Evolutionary conservation across 306 rosid species (phyloP).

Genomic region (Acacia acuminata): DNA sequence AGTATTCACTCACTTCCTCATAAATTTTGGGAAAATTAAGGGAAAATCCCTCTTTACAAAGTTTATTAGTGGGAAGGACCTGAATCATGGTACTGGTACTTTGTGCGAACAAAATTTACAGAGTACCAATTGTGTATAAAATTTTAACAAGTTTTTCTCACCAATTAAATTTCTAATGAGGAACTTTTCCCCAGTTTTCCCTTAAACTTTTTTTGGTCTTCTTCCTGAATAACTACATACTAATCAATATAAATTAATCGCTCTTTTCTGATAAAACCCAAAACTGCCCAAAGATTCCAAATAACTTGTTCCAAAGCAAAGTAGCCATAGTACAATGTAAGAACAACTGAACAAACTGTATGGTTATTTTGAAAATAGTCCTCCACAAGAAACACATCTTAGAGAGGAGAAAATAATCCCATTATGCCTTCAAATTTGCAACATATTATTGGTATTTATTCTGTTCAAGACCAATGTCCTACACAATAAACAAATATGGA

Average conservation of each 20-base stretch:
- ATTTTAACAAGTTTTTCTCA: too few relatives aligned
- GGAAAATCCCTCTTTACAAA: too few relatives aligned
- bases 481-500: not conserved
- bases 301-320: not conserved
- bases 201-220: not conserved
- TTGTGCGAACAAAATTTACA: too few relatives aligned
- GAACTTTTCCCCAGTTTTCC: too few relatives aligned
- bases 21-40: not conserved
- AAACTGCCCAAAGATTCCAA: not conserved
- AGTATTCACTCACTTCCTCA: not conserved
- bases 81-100: too few relatives aligned
- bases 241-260: not conserved
- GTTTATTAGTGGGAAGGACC: too few relatives aligned
- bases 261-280: not conserved
- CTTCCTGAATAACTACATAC: not conserved
- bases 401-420: not conserved
- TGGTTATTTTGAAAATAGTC: not conserved
- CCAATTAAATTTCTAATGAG: too few relatives aligned
- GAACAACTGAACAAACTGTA: not conserved
- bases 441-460: not conserved
- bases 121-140: too few relatives aligned
- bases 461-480: not conserved
- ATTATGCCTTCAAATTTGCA: not conserved
- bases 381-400: not conserved
- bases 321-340: not conserved